A percentile compares a stretch with the other conserved stretches of the same genome.
Conservation (phyloP, 495 filamentous ascomycete species). For the Bombardia bombarda region DNA sequence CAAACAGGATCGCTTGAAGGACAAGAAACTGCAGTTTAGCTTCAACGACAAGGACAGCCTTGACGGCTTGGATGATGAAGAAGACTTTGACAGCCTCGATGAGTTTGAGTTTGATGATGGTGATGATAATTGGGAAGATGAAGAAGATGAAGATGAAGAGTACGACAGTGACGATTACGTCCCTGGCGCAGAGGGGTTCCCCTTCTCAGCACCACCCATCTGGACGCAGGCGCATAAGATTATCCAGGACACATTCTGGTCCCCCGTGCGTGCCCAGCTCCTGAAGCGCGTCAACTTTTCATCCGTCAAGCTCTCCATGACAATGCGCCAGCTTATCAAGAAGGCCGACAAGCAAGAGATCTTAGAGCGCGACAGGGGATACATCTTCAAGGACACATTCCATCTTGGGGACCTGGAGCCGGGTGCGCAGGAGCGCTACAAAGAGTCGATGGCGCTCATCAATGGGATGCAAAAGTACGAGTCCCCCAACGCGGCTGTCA, state of each 20-base stretch:
- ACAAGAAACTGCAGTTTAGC: too few species aligned
- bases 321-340: slow-evolving; percentile 1
- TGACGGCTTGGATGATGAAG: too few species aligned
- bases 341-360: slow-evolving; percentile 5
- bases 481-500: slow-evolving; percentile 3
- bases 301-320: slow-evolving; percentile 5
- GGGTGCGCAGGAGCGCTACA: slow-evolving; percentile 25
- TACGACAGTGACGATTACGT: too few species aligned
- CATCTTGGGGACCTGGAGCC: slow-evolving; percentile 37
- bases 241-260: not conserved
- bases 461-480: slow-evolving; percentile 21
- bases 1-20: too few species aligned
- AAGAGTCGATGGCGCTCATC: slow-evolving; percentile 26
- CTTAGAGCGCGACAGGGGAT: slow-evolving; percentile 28
- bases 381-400: slow-evolving; percentile 34
- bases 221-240: slow-evolving; percentile 5
- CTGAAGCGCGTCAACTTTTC: slow-evolving; percentile 2
- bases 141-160: too few species aligned
- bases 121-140: too few species aligned
- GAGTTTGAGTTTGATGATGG: too few species aligned
- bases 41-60: too few species aligned
- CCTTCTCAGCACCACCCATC: slow-evolving; percentile 5
- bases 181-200: slow-evolving; percentile 3
- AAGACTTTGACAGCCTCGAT: too few species aligned
- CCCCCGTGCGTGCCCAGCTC: not conserved